Evolutionary conservation across 768 basidiomycete species (phyloP).

Genomic region (Boletus reticuloceps): DNA sequence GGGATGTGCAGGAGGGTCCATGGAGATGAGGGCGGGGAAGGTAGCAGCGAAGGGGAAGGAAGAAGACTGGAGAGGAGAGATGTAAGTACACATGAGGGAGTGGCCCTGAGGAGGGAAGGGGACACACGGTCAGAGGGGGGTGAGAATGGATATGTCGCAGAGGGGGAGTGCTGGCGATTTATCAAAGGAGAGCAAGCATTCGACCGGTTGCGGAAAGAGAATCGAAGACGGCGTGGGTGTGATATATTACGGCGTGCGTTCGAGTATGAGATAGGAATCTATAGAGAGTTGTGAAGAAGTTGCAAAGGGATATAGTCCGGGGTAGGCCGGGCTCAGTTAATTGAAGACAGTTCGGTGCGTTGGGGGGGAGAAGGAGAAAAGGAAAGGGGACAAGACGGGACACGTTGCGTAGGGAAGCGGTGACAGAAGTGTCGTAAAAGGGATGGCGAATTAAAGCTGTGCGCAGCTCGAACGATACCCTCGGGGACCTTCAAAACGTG

Average conservation of each 20-base stretch:
- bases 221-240: constrained; percentile 21
- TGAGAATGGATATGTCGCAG: neutral
- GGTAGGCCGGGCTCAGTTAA: constrained; percentile 28
- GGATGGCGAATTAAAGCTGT: constrained; percentile 17
- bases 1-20: constrained; percentile 19
- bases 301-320: constrained; percentile 27
- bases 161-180: constrained; percentile 12
- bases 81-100: constrained; percentile 29
- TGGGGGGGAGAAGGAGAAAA: constrained; percentile 14
- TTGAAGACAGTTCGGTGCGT: constrained; percentile 16
- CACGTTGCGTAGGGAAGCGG: constrained; percentile 23
- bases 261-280: constrained; percentile 25
- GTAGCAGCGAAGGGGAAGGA: constrained; percentile 11
- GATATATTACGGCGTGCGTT: constrained; percentile 27
- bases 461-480: constrained; percentile 15
- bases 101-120: constrained; percentile 16
- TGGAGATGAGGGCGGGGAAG: constrained; percentile 15
- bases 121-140: constrained; percentile 7
- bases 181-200: constrained; percentile 15
- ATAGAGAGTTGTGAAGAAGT: constrained; percentile 23
- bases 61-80: constrained; percentile 21
- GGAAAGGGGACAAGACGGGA: constrained; percentile 15
- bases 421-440: constrained; percentile 24
- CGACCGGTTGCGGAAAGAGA: constrained; percentile 23
- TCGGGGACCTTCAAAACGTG: constrained; percentile 29